Evolutionary conservation across 1,284 basidiomycete species (phyloP), one percentile per base, ranked within the genome.

Genomic region (Leccinum pachyderme): DNA sequence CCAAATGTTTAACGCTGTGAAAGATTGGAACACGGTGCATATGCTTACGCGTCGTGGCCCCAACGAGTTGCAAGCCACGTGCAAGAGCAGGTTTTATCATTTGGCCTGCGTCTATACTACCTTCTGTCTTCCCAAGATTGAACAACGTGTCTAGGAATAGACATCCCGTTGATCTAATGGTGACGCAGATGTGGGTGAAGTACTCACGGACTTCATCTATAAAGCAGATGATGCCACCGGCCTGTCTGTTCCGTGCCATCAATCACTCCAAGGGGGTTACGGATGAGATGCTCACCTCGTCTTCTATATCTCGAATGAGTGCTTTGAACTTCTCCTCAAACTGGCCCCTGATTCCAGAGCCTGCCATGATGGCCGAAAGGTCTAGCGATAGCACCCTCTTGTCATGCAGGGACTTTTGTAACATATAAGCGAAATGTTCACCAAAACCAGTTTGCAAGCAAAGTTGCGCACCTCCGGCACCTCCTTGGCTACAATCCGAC

Each of bases 291-390:
- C 79, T 61, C 58, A 85, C 84, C 73, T 91, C 86, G 12, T 87
- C 90, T 65, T 95, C 91, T 57, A 97, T 94, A 66, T 97, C 94
- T 41, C 82, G 82, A 28, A 96, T 77, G 6, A 95, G 76, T 0
- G 83, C 85, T 69, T 93, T 94, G 80, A 96, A 94, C 64, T 93
- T 93, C 69, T 92, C 91, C 64, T 97, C 94, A 57, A 96, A 96
- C 58, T 92, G 87, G 2, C 94, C 95, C 31, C 93, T 84, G 47
- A 95, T 87, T 0, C 91, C 92, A 0, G 93, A 91, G 3, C 93
- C 93, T 12, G 90, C 91, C 73, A 96, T 82, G 25, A 95, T 82
- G 2, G 85, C 83, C 0, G 91, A 81, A 2, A 95, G 77, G 70
- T 95, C 93, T 49, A 95, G 81, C 0, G 90, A 84, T 3, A 95